A percentile compares a stretch with the other conserved stretches of the same genome.
Evolutionary conservation across 768 basidiomycete species (phyloP).

Genomic region (Leucosporidium yakuticum): DNA sequence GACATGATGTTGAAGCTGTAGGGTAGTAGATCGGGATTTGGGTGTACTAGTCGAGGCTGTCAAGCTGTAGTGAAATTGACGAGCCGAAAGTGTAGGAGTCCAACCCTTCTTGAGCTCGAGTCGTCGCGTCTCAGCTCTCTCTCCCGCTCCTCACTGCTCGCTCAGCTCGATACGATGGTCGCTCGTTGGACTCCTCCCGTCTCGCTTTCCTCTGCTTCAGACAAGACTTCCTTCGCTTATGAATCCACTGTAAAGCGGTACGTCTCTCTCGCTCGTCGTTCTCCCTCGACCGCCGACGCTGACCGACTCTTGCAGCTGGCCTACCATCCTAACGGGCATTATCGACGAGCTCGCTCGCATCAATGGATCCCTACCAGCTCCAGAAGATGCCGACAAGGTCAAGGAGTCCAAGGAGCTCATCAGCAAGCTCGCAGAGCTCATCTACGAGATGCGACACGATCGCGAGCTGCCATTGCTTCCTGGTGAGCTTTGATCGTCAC

Average conservation of each 20-base stretch:
- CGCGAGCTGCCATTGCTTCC: constrained; percentile 47
- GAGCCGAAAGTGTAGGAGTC: too few species aligned
- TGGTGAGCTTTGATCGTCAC: constrained; percentile 49
- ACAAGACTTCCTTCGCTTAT: constrained; percentile 45
- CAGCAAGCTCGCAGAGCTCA: constrained; percentile 64
- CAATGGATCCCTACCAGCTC: constrained; percentile 58
- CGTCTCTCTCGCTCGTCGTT: not conserved
- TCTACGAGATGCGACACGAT: constrained; percentile 82
- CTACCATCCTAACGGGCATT: constrained; percentile 68
- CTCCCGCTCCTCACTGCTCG: too few species aligned
- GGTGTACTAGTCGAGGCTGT: too few species aligned
- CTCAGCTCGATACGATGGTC: too few species aligned
- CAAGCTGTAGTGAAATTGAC: too few species aligned
- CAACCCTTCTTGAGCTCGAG: too few species aligned
- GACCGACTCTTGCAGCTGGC: constrained; percentile 51
- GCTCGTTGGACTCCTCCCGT: constrained; percentile 20
- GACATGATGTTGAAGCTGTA: too few species aligned
- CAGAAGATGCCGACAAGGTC: constrained; percentile 44
- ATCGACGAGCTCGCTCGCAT: constrained; percentile 68
- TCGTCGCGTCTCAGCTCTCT: too few species aligned
- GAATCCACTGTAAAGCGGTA: constrained; percentile 64
- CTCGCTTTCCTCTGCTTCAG: constrained; percentile 18
- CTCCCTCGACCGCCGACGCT: not conserved
- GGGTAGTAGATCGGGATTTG: too few species aligned
- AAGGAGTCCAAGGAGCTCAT: constrained; percentile 76